Base-by-base conservation (phyloP, 2,329 filamentous ascomycete species). In the Orbilia quercus region DNA sequence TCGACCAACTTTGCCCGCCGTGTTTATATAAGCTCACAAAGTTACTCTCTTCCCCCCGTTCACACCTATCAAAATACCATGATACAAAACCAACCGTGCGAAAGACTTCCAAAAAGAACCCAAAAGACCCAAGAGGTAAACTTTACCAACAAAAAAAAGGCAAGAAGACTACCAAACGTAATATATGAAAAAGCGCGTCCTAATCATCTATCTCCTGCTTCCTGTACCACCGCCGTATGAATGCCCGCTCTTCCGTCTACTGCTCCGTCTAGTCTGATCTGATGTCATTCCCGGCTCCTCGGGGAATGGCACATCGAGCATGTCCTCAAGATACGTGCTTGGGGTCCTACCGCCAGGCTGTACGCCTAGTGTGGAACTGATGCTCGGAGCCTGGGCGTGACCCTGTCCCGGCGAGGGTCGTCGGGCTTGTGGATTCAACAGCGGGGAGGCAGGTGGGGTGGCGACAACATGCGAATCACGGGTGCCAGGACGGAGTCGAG, bases 251-350 rank as follows among this genome's bases (percentile, higher is more conserved):
- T 64, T 75, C 48, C 60, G 31, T 9, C 55, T 53, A 51, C 55
- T 70, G 31, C 22, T 73, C 25, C 60, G 55, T 44, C 42, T 65
- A 28, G 44, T 31, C 23, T 73, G 75, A 59, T 70, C 75, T 44
- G 78, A 92, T 9, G 60, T 38, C 45, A 48, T 54, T 14, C 28
- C 53, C 6, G 51, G 57, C 9, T 72, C 66, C 23, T 90, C 91
- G 12, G 59, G 59, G 54, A 72, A 72, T 25, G 67, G 67, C 5
- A 54, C 50, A 23, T 92, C 91, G 74, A 97, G 89, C 54, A 98
- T 81, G 80, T 97, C 92, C 71, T 98, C 93, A 40, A 98, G 84
- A 79, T 92, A 96, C 16, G 92, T 91, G 80, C 91, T 96, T 0
- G 94, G 94, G 14, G 92, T 90, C 66, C 93, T 85, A 65, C 88